phyloP scores from a whole-genome alignment of 768 basidiomycete genomes.

The Boletellus ananas region DNA sequence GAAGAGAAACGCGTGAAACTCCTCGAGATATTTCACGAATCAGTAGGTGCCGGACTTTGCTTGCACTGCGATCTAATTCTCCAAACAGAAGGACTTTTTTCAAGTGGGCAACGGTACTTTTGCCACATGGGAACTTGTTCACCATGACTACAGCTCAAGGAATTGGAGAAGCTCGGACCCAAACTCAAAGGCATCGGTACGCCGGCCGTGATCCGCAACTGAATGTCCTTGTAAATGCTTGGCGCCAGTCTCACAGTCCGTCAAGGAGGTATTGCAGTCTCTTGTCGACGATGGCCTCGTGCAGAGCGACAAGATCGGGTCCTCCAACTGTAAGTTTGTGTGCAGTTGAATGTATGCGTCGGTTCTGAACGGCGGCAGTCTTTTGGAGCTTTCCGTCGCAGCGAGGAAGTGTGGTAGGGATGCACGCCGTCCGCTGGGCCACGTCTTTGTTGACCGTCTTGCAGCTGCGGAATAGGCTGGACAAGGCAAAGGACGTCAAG shows the following conservation, averaged over 20 bases:
- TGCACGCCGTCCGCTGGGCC: not conserved
- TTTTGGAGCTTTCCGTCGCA: slow-evolving; percentile 97
- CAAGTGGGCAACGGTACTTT: slow-evolving; percentile 37
- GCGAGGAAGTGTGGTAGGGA: slow-evolving; percentile 65
- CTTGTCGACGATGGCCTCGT: slow-evolving; percentile 86
- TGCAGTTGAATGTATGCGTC: slow-evolving; percentile 20
- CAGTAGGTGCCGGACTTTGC: slow-evolving; percentile 39
- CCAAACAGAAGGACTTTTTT: slow-evolving; percentile 74
- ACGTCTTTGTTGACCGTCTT: not conserved
- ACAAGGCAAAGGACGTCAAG: slow-evolving; percentile 45
- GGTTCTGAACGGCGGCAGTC: slow-evolving; percentile 43
- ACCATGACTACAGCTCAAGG: slow-evolving; percentile 60
- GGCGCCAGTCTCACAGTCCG: slow-evolving; percentile 72
- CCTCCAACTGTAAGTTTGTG: slow-evolving; percentile 75
- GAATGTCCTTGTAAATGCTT: not conserved
- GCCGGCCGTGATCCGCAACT: slow-evolving; percentile 2
- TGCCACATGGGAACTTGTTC: not conserved
- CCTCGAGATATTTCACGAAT: slow-evolving; percentile 92
- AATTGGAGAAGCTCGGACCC: slow-evolving; percentile 84
- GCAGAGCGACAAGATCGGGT: slow-evolving; percentile 88
- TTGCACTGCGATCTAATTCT: not conserved
- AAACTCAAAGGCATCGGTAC: slow-evolving; percentile 90
- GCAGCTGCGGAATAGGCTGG: slow-evolving; percentile 58
- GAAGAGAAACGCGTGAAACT: slow-evolving; percentile 90
- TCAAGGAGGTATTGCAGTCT: slow-evolving; percentile 88